Base-by-base conservation (phyloP, 73 alveolate species). In the Paramecium sexaurelia region DNA sequence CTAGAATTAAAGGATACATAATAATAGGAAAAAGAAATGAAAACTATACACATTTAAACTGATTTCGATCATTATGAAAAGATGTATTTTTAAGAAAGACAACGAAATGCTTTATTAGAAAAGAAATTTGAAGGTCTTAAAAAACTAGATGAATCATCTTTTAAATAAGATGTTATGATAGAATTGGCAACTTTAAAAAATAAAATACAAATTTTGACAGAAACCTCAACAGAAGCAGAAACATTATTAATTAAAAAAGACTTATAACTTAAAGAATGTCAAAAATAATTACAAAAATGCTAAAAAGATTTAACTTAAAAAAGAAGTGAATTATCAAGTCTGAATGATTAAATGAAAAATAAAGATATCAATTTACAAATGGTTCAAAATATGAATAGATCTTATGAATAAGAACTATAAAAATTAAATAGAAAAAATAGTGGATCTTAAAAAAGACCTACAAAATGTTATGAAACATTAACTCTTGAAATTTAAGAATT, bases 181-280 rank as follows among this genome's bases (percentile, higher is more conserved):
- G 87, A 73, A 36, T 73, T 73, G 43, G 32, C 87, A 11, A 27
- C 87, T 20, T 39, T 73, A 15, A 73, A 73, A 39, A 73, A 73
- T 73, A 73, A 73, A 73, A 73, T 73, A 36, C n/a, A 73, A 73
- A 73, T 73, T 32, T 36, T 73, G 32, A 73, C 87, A 8, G 67
- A 73, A 73, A 2, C 87, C 32, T 73, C 87, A 33, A 20, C 87
- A 32, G 66, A 73, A 35, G 87, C 87, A 11, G 87, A 73, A 73
- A 32, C 87, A 33, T 9, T 73, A 39, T 39, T 73, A 6, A 73
- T 73, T 7, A 73, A 73, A 35, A 73, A 73, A 19, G 87, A 73
- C 29, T 36, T 33, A 36, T 35, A 73, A 73, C 67, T 73, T 33
- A 73, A 73, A 39, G 87, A 73, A 2, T 39, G n/a, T 15, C 7